Evolutionary conservation across 2,329 filamentous ascomycete genomes (phyloP), one percentile per base, ranked within the genome.

Genomic region (Talaromyces albobiverticillius): DNA sequence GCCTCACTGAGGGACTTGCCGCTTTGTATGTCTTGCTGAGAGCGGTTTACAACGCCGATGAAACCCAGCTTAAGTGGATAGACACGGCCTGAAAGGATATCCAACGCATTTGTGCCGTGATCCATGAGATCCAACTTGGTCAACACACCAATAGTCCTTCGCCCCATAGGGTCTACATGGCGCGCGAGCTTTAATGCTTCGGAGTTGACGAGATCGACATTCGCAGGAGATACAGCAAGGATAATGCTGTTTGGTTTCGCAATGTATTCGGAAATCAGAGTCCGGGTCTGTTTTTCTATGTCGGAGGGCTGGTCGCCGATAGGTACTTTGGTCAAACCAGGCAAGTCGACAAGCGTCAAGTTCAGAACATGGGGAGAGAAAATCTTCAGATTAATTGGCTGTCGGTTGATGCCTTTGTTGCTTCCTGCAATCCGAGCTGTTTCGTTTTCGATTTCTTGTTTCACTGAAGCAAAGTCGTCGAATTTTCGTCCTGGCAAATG

Each of bases 51-150:
- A 14, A 97, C 92, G 57, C 94, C 94, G 63, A 99, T 97, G 70
- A 97, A 99, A 25, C 94, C 94, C 59, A 99, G 83, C 75, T 97
- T 99, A 63, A 99, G 73, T 8, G 94, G 94, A 71, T 99, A 99
- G 3, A 99, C 94, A 23, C 94, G 87, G 3, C 94, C 94, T 6
- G 93, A 95, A n/a, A 99, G 81, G 62, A 99, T 99, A 67, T 99
- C 94, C 63, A 99, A 81, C 14, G 94, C 94, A 67, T 99, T 97
- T 54, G 94, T 99, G 59, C 94, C 94, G 67, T 99, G 93, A 67
- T 99, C 94, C 94, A 99, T 99, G 55, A 99, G 78, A 70, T 99
- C 94, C 60, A 99, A 79, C 76, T 99, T 99, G 57, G 94, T 97
- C 57, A 99, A 81, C 54, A 99, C 93, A 66, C 94, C 94, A 67